Evolutionary conservation across 768 basidiomycete genomes (phyloP).

Genomic region (Suillus subalutaceus): DNA sequence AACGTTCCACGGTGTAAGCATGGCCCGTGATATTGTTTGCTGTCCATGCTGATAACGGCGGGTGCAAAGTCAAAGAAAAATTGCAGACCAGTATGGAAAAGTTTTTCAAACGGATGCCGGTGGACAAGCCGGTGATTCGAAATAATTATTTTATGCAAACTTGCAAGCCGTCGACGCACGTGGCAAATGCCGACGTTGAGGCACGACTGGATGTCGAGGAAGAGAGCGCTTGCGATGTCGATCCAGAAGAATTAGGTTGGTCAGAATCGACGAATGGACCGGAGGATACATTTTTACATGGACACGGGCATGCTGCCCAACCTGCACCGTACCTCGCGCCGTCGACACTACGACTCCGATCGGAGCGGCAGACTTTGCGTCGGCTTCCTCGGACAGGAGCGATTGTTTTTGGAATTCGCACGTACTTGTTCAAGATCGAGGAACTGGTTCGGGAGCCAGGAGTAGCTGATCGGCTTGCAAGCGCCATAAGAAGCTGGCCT

Average conservation of each 20-base stretch:
- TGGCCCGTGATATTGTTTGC: background rate
- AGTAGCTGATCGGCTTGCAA: slow-evolving; percentile 62
- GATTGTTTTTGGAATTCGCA: slow-evolving; percentile 70
- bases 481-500: slow-evolving; percentile 68
- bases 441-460: slow-evolving; percentile 57
- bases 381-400: slow-evolving; percentile 65
- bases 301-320: slow-evolving; percentile 28
- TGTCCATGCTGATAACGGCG: slow-evolving; percentile 12
- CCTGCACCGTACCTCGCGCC: slow-evolving; percentile 31
- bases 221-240: slow-evolving; percentile 31
- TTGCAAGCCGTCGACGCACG: slow-evolving; percentile 28
- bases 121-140: slow-evolving; percentile 70
- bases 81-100: slow-evolving; percentile 66
- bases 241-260: slow-evolving; percentile 73
- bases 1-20: slow-evolving; percentile 72
- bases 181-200: slow-evolving; percentile 15
- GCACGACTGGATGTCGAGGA: slow-evolving; percentile 10
- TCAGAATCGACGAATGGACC: slow-evolving; percentile 53
- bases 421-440: slow-evolving; percentile 59
- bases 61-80: slow-evolving; percentile 54
- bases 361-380: slow-evolving; percentile 68
- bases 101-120: slow-evolving; percentile 67
- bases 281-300: slow-evolving; percentile 48
- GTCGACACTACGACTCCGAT: slow-evolving; percentile 54
- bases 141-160: slow-evolving; percentile 65